A percentile compares a stretch with the other conserved stretches of the same genome.
Conservation (phyloP, 768 basidiomycete genomes). For the Roridomyces roridus region DNA sequence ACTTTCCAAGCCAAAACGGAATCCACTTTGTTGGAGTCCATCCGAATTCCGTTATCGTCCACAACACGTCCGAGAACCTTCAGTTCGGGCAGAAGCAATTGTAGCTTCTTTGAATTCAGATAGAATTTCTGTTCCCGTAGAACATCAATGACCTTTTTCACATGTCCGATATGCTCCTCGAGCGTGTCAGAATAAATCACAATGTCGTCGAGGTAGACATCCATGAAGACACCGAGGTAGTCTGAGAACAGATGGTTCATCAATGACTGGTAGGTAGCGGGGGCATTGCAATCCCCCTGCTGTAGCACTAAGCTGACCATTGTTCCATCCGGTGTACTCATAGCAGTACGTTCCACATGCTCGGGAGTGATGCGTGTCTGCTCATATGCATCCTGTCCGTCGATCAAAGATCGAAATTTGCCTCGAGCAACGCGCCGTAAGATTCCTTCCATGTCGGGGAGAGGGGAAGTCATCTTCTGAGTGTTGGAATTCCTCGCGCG, state of each 20-base stretch:
- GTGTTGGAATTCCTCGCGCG: constrained; percentile 27
- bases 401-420: constrained; percentile 34
- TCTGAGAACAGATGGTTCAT: constrained; percentile 39
- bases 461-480: constrained; percentile 26
- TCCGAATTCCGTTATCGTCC: constrained; percentile 34
- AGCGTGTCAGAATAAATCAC: constrained; percentile 37
- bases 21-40: constrained; percentile 44
- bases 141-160: constrained; percentile 27
- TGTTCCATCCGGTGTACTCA: constrained; percentile 1
- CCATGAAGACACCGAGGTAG: constrained; percentile 35
- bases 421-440: constrained; percentile 26
- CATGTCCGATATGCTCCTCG: constrained; percentile 25
- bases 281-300: constrained; percentile 8
- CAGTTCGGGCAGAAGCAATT: constrained; percentile 21
- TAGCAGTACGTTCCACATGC: constrained; percentile 21
- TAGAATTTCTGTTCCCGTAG: constrained; percentile 29
- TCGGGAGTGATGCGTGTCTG: constrained; percentile 33
- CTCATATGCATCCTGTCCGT: constrained; percentile 39
- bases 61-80: constrained; percentile 38
- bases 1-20: constrained; percentile 18
- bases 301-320: constrained; percentile 13
- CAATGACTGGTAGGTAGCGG: constrained; percentile 41
- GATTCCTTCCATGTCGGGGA: constrained; percentile 37
- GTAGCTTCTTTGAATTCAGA: constrained; percentile 27
- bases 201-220: constrained; percentile 46